phyloP scores from a whole-genome alignment of 2,329 filamentous ascomycete species.

The Fusarium pilosicola region DNA sequence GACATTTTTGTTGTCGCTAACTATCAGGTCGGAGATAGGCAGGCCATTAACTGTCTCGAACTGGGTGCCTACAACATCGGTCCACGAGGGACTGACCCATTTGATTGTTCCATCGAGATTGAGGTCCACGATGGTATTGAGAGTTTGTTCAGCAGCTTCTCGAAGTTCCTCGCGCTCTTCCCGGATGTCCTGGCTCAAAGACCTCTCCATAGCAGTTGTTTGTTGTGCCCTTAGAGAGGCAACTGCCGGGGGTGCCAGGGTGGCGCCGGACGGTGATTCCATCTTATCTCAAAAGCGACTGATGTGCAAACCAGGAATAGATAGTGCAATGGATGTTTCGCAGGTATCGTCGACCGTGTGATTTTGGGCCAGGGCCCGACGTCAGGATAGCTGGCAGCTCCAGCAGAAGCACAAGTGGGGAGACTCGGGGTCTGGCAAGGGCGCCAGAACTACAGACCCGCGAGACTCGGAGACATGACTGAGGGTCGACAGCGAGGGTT shows the following conservation, averaged over 20 bases:
- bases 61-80: conserved; percentile 86
- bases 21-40: conserved; percentile 81
- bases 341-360: conserved; percentile 25
- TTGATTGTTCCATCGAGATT: conserved; percentile 89
- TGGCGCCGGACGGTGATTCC: conserved; percentile 51
- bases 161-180: conserved; percentile 94
- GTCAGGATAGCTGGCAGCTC: conserved; percentile 24
- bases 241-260: conserved; percentile 64
- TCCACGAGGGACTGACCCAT: conserved; percentile 98
- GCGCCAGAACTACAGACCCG: conserved; percentile 60
- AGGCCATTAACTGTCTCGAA: conserved; percentile 78
- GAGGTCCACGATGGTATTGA: conserved; percentile 96
- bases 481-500: conserved; percentile 44
- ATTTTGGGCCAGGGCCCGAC: conserved; percentile 26
- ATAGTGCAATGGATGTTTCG: conserved; percentile 29
- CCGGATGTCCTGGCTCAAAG: conserved; percentile 88
- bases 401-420: conserved; percentile 38
- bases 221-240: conserved; percentile 62
- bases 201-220: conserved; percentile 66
- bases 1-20: conserved; percentile 78
- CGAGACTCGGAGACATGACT: conserved; percentile 60
- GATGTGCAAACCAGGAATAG: conserved; percentile 1
- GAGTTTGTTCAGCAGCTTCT: conserved; percentile 93
- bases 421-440: conserved; percentile 55
- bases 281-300: conserved; percentile 41